Conservation (phyloP, 768 basidiomycete genomes). For the Auriscalpium microsporum region DNA sequence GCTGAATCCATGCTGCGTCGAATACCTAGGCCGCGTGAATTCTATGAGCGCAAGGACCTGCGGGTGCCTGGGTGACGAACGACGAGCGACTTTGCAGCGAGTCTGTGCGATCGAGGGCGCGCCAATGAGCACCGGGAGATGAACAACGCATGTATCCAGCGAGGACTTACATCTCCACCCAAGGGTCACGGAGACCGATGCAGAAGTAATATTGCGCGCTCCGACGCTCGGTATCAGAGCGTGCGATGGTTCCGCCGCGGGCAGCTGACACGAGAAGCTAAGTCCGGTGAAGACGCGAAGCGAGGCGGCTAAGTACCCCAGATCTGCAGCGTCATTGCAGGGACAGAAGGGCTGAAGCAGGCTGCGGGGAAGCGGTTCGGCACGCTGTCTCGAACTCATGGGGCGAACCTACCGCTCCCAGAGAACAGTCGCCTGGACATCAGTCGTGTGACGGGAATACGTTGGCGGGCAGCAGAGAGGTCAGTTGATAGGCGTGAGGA, state of each 20-base stretch:
- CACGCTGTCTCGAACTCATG: background rate
- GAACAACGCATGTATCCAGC: too few species aligned
- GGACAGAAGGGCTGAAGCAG: slow-evolving; percentile 7
- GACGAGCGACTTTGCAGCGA: background rate
- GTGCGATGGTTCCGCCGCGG: slow-evolving; percentile 7
- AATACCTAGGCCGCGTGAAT: background rate
- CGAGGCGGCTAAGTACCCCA: background rate
- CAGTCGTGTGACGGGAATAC: background rate
- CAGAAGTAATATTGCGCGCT: slow-evolving; percentile 7
- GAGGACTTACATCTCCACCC: slow-evolving; percentile 3
- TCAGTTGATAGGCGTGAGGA: background rate
- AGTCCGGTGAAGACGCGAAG: background rate
- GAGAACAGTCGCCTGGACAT: background rate
- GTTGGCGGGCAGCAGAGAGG: background rate
- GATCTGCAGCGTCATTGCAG: background rate
- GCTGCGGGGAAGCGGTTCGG: background rate
- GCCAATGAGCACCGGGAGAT: too few species aligned
- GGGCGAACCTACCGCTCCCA: background rate
- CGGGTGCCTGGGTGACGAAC: background rate
- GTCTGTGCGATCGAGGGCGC: background rate
- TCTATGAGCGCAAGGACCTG: background rate
- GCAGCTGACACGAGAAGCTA: background rate
- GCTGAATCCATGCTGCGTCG: background rate
- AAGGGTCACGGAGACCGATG: slow-evolving; percentile 5
- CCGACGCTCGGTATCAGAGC: background rate